phyloP scores from a whole-genome alignment of 768 basidiomycete species.

The Boletus rubroflammeus region DNA sequence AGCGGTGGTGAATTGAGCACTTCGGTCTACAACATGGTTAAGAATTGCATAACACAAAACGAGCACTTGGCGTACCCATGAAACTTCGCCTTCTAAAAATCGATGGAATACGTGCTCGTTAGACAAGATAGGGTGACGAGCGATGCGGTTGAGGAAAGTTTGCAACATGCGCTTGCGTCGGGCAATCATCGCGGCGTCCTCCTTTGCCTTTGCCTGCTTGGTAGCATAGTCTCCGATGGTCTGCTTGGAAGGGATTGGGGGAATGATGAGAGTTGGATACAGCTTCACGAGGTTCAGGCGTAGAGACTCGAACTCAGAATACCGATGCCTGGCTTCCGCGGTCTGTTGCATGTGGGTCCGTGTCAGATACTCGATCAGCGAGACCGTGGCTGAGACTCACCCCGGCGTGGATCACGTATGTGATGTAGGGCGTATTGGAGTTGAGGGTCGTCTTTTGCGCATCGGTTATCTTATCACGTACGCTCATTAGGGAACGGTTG shows the following conservation, averaged over 20 bases:
- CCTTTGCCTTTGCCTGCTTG: conserved; percentile 95
- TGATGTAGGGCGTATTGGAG: conserved; percentile 87
- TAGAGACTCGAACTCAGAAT: conserved; percentile 96
- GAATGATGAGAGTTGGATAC: conserved; percentile 95
- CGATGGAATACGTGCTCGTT: conserved; percentile 96
- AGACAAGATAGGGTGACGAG: conserved; percentile 89
- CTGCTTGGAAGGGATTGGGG: conserved; percentile 97
- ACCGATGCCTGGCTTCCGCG: conserved; percentile 81
- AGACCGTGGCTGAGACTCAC: conserved; percentile 41
- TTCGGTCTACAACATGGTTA: conserved; percentile 58
- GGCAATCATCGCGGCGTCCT: conserved; percentile 89
- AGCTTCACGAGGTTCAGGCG: conserved; percentile 78
- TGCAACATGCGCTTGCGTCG: conserved; percentile 92
- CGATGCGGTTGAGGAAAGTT: conserved; percentile 89
- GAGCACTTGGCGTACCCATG: conserved; percentile 64
- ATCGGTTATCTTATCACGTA: conserved; percentile 72
- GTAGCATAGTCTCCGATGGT: conserved; percentile 94
- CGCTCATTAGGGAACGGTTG: conserved; percentile 6
- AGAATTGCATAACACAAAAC: not conserved
- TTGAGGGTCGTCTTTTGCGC: conserved; percentile 93
- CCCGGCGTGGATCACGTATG: conserved; percentile 88
- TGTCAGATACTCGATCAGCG: conserved; percentile 4
- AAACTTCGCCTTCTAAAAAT: conserved; percentile 93
- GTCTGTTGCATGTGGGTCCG: conserved; percentile 45
- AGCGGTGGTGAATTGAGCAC: conserved; percentile 91